Evolutionary conservation across 495 filamentous ascomycete genomes (phyloP).

Genomic region (Bacidia rubella): DNA sequence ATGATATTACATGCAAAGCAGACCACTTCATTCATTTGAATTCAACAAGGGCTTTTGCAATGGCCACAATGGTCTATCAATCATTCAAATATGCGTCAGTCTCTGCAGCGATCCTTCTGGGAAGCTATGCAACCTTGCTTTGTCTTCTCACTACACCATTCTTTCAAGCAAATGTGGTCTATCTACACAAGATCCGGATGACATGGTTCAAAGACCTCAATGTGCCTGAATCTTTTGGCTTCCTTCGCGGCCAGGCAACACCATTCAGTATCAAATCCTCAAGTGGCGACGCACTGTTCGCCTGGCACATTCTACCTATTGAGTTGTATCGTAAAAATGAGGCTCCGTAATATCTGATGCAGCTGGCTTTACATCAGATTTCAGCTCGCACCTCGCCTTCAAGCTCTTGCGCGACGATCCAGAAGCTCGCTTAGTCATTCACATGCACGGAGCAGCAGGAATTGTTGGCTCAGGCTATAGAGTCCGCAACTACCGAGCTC

Average conservation of each 20-base stretch:
- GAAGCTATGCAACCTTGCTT: slow-evolving; percentile 26
- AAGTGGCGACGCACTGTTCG: slow-evolving; percentile 45
- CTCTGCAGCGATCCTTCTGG: neutral
- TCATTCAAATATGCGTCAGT: neutral
- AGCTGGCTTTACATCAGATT: slow-evolving; percentile 35
- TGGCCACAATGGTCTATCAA: neutral
- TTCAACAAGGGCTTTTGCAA: too few relatives aligned
- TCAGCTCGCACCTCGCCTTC: slow-evolving; percentile 42
- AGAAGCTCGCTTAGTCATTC: slow-evolving; percentile 44
- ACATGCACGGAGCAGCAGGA: slow-evolving; percentile 42
- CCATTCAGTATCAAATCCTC: slow-evolving; percentile 48
- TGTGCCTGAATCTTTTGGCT: slow-evolving; percentile 35
- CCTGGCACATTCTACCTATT: slow-evolving; percentile 63
- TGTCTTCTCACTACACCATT: slow-evolving; percentile 31
- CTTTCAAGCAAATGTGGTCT: slow-evolving; percentile 36
- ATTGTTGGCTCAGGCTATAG: slow-evolving; percentile 51
- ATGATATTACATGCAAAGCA: too few relatives aligned
- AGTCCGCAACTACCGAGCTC: slow-evolving; percentile 46
- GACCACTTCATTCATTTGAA: too few relatives aligned
- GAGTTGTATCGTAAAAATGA: slow-evolving; percentile 47
- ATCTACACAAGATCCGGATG: slow-evolving; percentile 33
- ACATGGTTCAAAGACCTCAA: slow-evolving; percentile 38
- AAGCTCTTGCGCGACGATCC: slow-evolving; percentile 50
- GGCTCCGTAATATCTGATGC: slow-evolving; percentile 29
- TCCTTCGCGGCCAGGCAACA: slow-evolving; percentile 48